Conservation (phyloP, 225 moss, liverwort and hornwort species). For the Polytrichum formosum region DNA sequence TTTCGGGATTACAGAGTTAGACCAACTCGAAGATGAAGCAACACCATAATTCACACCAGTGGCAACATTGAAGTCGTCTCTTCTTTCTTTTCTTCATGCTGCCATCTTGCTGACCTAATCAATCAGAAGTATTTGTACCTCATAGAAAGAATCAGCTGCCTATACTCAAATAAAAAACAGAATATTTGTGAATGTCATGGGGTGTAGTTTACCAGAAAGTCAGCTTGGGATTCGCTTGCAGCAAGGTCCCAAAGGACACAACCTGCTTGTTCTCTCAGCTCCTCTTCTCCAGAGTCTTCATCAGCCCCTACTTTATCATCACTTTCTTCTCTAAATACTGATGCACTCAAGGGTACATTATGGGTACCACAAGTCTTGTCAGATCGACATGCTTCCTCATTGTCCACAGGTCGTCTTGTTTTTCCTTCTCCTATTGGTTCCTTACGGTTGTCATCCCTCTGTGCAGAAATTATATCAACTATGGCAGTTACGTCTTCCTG, state of each 20-base stretch:
- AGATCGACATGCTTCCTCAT: not conserved
- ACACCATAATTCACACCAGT: no score
- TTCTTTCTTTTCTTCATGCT: no score
- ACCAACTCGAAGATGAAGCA: no score
- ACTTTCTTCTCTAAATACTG: not conserved
- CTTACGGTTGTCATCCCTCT: not conserved
- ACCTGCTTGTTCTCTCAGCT: constrained; percentile 81
- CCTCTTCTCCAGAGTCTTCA: constrained; percentile 45
- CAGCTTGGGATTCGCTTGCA: constrained; percentile 74
- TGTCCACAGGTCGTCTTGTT: not conserved
- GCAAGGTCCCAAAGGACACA: constrained; percentile 97
- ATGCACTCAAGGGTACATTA: constrained; percentile 1
- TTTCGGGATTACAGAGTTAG: no score
- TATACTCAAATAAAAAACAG: no score
- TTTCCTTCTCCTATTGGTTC: not conserved
- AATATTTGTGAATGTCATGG: not conserved
- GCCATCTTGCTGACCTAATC: no score
- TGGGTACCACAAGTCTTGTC: constrained; percentile 7
- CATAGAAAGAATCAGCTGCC: no score
- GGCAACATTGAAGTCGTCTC: no score
- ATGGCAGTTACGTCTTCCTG: not conserved
- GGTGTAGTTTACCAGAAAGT: constrained; percentile 67
- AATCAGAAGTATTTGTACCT: no score
- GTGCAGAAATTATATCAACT: not conserved
- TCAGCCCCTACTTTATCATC: constrained; percentile 9